Base-by-base conservation (phyloP, 2,329 filamentous ascomycete genomes). In the Paramyrothecium sp. region DNA sequence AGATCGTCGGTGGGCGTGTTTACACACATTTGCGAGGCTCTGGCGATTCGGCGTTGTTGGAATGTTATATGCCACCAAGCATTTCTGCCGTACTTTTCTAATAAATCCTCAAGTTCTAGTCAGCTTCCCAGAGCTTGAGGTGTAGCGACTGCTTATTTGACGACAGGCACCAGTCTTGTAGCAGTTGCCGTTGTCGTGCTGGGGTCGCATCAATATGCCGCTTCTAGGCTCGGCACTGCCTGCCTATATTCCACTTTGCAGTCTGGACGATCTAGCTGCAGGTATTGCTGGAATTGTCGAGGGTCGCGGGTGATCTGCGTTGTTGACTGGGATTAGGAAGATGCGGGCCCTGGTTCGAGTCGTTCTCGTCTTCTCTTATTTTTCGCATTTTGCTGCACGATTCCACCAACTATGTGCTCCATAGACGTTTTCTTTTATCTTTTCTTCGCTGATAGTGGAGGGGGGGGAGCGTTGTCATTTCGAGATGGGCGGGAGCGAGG, bases 31-130 rank as follows among this genome's bases (percentile, higher is more conserved):
- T 26, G 51, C 51, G 30, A 16, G 51, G 51, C 30, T 53, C 49
- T 53, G 20, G 30, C n/a, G 51, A 38, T 41, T 20, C 51, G 51
- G 51, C 30, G 51, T 53, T 53, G 30, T 34, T 19, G 33, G 30
- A 20, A 21, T 53, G 51, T 53, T 53, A 53, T 53, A 34, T 20
- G 51, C 30, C 51, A 51, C n/a, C 38, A 34, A 41, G 51, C 51
- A 41, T 38, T 38, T 53, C 47, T 30, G 21, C 23, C 51, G 17
- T 53, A 33, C 51, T 19, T 41, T 53, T 38, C n/a, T 38, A 19
- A 38, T 53, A n/a, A 8, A 4, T 13, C 22, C 38, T 16, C n/a
- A 12, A 17, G 38, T 16, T 44, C 38, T 16, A 19, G 13, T 19
- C 38, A 44, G 38, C n/a, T 7, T 44, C 38, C n/a, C 5, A 19